These are phyloP conservation scores for Yueomyces sp. DNA, from an alignment of 1,139 yeast species.

Conservation along the genomic window DNA sequence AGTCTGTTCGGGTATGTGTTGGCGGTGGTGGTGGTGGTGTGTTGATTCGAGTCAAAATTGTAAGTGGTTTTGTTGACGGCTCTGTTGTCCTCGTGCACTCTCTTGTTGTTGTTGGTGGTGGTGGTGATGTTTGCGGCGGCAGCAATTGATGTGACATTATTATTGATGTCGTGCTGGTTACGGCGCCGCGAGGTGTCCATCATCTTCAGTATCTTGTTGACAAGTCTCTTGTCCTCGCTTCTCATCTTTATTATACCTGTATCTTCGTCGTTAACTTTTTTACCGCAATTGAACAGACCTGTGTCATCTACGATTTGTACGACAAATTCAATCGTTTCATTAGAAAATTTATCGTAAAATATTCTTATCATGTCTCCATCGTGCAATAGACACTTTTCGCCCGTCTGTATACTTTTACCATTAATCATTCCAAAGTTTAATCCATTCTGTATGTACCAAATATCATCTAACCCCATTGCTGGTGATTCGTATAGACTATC, in stretches of 20 bases:
- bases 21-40: no score
- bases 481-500: constrained; percentile 51
- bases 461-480: constrained; percentile 52
- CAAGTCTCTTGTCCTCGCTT: constrained; percentile 16
- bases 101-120: not conserved
- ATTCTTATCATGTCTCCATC: constrained; percentile 56
- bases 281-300: constrained; percentile 38
- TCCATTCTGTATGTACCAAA: constrained; percentile 76
- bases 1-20: not conserved
- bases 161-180: not conserved
- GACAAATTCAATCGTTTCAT: constrained; percentile 40
- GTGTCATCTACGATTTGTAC: constrained; percentile 43
- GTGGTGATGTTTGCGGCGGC: not conserved
- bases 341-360: constrained; percentile 44
- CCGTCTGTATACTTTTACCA: constrained; percentile 43
- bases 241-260: constrained; percentile 6
- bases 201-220: constrained; percentile 14
- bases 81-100: not conserved
- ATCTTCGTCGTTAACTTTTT: constrained; percentile 4
- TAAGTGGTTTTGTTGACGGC: constrained; percentile 11
- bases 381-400: constrained; percentile 45
- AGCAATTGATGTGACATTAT: not conserved
- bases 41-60: constrained; percentile 16
- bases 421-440: constrained; percentile 73
- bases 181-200: not conserved